Conservation (phyloP, 2,329 filamentous ascomycete genomes). For the Thielaviopsis ethacetica region DNA sequence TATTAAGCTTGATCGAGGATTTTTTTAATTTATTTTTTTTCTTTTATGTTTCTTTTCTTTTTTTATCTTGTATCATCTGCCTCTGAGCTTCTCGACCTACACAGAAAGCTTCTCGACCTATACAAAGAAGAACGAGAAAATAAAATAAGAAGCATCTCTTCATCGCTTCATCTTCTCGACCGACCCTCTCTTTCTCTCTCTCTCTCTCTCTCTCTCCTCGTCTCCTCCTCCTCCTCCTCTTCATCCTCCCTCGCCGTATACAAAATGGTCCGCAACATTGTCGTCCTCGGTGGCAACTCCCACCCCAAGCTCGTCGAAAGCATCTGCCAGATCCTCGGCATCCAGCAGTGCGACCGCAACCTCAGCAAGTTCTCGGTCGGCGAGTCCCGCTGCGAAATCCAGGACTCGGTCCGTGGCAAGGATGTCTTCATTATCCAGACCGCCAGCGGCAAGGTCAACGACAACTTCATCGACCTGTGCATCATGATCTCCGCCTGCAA, state of each 20-base stretch:
- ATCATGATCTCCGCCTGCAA: conserved; percentile 99
- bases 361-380: conserved; percentile 88
- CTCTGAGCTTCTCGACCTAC: too few species aligned
- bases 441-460: conserved; percentile 82
- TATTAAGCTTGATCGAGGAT: not conserved
- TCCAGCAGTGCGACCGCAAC: conserved; percentile 69
- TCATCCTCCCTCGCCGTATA: not conserved
- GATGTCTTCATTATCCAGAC: conserved; percentile 98
- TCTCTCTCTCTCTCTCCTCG: too few species aligned
- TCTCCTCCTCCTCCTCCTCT: too few species aligned
- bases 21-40: not conserved
- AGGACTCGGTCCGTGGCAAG: conserved; percentile 91
- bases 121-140: too few species aligned
- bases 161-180: too few species aligned
- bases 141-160: too few species aligned
- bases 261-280: conserved; percentile 83
- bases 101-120: too few species aligned
- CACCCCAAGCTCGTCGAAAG: conserved; percentile 76
- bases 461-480: conserved; percentile 88
- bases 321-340: conserved; percentile 76
- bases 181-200: too few species aligned
- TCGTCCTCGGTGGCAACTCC: conserved; percentile 83
- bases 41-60: not conserved
- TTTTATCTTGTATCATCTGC: not conserved
- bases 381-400: conserved; percentile 87